Evolutionary conservation across 306 rosid species (phyloP), one percentile per base, ranked within the genome.

Genomic region (Quillaja saponaria): DNA sequence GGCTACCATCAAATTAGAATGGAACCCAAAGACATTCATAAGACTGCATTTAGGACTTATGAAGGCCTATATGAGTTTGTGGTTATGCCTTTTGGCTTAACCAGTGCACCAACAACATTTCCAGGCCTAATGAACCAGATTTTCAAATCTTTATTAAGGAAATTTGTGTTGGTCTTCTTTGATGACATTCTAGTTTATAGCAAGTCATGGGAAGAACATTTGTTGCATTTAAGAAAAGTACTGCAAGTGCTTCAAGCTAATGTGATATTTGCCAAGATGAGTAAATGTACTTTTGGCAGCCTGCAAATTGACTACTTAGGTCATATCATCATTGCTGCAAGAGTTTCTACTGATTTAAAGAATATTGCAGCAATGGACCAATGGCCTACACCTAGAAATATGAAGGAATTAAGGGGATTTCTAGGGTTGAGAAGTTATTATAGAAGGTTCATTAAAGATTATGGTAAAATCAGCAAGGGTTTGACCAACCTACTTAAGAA

Each of bases 301-400:
- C 1, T 12, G 19, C 12, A 5, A 58, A 14, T 58, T 4, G 34
- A 25, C 4, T 58, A 10, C 34, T 8, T 58, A 1, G 64, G 5
- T 1, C 4, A 61, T 34, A 0, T 61, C 6, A 34, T 47, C 0
- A 8, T 17, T 0, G 0, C 0, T 0, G 2, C 2, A 0, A 12
- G 67, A 0, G 56, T 61, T 0, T 5, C 13, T 7, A 15, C 3
- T 6, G 10, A 59, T 6, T 13, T 11, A 7, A 0, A 2, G 0
- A 61, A 61, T 9, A 5, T 61, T 0, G 0, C 8, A 9, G 3
- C 18, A 0, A 33, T 47, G 6, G 0, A 2, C 0, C 12, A 33
- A 1, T 47, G 34, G 46, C 55, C 46, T 10, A 0, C 3, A 6
- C 56, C n/a, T 10, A 0, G 1, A 0, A 3, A 3, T 0, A 3